phyloP scores from a whole-genome alignment of 768 basidiomycete species.

The Trametes meyenii region DNA sequence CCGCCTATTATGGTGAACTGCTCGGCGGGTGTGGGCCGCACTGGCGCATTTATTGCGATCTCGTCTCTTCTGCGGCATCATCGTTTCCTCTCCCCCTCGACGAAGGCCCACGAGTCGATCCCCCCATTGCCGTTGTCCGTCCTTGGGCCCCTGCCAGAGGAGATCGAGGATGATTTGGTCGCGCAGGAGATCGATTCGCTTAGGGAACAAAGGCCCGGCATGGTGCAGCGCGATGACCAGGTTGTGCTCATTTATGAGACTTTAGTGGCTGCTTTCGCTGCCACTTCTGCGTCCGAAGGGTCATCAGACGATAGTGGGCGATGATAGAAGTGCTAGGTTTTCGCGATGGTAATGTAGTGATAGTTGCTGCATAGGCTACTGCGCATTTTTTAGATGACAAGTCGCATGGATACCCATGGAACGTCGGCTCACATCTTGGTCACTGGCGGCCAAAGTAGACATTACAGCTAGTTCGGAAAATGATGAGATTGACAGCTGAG shows the following conservation, averaged over 20 bases:
- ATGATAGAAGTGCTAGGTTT: too few relatives aligned
- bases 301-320: background rate
- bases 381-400: too few relatives aligned
- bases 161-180: constrained; percentile 57
- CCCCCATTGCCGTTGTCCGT: constrained; percentile 49
- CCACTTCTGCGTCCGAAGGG: background rate
- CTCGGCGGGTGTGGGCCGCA: constrained; percentile 86
- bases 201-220: constrained; percentile 78
- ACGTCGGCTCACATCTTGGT: too few relatives aligned
- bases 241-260: constrained; percentile 65
- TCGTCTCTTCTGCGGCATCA: constrained; percentile 74
- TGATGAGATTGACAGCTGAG: too few relatives aligned
- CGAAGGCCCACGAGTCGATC: constrained; percentile 32
- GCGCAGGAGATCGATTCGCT: constrained; percentile 75
- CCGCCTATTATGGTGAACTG: constrained; percentile 85
- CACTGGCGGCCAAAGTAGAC: too few relatives aligned
- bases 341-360: too few relatives aligned
- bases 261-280: constrained; percentile 26
- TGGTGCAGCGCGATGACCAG: constrained; percentile 80
- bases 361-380: too few relatives aligned
- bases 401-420: too few relatives aligned
- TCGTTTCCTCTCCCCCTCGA: constrained; percentile 43
- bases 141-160: constrained; percentile 58
- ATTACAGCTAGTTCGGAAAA: too few relatives aligned
- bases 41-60: constrained; percentile 83